phyloP scores from a whole-genome alignment of 1,139 yeast species.

The Petasospora rhodanensis region DNA sequence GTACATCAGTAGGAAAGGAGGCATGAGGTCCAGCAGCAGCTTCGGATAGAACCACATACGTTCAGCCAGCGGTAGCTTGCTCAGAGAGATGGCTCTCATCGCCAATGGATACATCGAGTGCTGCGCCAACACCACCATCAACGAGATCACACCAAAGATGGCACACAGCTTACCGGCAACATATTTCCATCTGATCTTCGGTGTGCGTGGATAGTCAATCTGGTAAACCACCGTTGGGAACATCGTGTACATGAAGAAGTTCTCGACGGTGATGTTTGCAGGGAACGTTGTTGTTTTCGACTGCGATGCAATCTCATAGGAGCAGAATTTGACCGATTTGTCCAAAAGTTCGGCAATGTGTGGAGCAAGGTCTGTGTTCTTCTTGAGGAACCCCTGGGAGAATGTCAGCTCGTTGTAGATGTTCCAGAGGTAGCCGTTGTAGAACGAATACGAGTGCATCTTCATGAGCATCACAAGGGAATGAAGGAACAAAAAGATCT shows the following conservation, averaged over 20 bases:
- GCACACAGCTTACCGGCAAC: slow-evolving; percentile 71
- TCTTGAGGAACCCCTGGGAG: slow-evolving; percentile 34
- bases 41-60: slow-evolving; percentile 52
- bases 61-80: slow-evolving; percentile 42
- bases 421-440: slow-evolving; percentile 82
- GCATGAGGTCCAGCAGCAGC: slow-evolving; percentile 69
- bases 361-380: slow-evolving; percentile 19
- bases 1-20: slow-evolving; percentile 73
- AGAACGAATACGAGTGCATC: slow-evolving; percentile 85
- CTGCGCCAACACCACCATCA: slow-evolving; percentile 83
- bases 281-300: slow-evolving; percentile 53
- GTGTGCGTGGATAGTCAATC: slow-evolving; percentile 74
- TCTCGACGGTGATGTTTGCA: slow-evolving; percentile 54
- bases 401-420: slow-evolving; percentile 51
- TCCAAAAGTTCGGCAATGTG: slow-evolving; percentile 13
- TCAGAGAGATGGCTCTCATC: slow-evolving; percentile 48
- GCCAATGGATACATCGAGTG: slow-evolving; percentile 74
- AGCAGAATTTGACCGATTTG: slow-evolving; percentile 56
- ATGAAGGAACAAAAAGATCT: slow-evolving; percentile 76
- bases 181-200: slow-evolving; percentile 62
- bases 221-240: slow-evolving; percentile 88
- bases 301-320: slow-evolving; percentile 55
- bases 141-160: slow-evolving; percentile 76
- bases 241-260: slow-evolving; percentile 77
- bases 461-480: slow-evolving; percentile 87